A percentile compares a stretch with the other conserved stretches of the same genome.
phyloP scores from a whole-genome alignment of 2,329 filamentous ascomycete species.

The Knufia petricola region DNA sequence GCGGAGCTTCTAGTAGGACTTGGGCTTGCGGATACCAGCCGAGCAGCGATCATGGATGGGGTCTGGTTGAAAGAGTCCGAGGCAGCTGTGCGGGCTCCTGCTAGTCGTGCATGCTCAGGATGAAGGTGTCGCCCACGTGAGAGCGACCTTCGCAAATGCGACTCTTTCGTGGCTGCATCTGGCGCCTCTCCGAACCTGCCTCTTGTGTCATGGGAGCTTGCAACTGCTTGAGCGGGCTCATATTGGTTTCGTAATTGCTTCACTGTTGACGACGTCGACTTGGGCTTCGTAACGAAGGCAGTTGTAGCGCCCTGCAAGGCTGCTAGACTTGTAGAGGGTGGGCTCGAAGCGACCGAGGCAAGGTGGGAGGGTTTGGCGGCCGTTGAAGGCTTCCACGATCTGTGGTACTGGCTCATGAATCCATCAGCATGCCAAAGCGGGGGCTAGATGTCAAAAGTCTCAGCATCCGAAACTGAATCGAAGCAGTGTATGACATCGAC shows the following conservation, averaged over 20 bases:
- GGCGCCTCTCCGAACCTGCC: neutral
- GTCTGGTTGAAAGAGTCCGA: neutral
- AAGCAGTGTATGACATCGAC: neutral
- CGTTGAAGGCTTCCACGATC: conserved; percentile 20
- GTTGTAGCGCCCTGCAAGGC: conserved; percentile 19
- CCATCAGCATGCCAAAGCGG: conserved; percentile 10
- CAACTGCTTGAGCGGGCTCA: neutral
- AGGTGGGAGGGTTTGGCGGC: conserved; percentile 22
- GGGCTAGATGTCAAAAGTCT: neutral
- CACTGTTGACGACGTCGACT: neutral
- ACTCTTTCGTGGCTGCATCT: neutral
- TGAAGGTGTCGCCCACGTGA: conserved; percentile 1
- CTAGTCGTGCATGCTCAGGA: neutral
- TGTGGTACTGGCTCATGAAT: conserved; percentile 22
- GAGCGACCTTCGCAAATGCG: neutral
- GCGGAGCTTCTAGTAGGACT: conserved; percentile 1
- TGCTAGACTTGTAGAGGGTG: conserved; percentile 14
- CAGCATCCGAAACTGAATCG: neutral
- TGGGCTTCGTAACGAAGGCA: conserved; percentile 13
- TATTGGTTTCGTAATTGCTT: neutral
- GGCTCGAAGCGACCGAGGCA: conserved; percentile 4
- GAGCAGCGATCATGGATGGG: conserved; percentile 5
- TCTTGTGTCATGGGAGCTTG: conserved; percentile 1
- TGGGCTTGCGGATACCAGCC: conserved; percentile 3
- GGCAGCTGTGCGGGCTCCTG: neutral